Evolutionary conservation across 805 yeast genomes (phyloP), one percentile per base, ranked within the genome.

Genomic region (Yarrowia keelungensis): DNA sequence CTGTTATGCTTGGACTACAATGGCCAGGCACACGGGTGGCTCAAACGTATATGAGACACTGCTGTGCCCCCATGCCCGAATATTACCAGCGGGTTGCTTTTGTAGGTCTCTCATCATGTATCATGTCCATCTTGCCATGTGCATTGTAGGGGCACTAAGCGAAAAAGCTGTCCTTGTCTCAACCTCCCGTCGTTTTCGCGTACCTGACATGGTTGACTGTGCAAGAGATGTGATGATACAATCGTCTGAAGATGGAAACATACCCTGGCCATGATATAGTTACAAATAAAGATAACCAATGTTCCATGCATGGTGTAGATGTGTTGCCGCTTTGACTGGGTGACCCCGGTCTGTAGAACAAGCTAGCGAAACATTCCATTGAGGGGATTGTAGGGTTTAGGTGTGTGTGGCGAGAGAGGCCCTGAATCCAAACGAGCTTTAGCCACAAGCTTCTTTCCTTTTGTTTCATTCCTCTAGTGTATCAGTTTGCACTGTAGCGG

Each of bases 401-500:
- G 45, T 22, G 59, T n/a, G 14, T 26, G 32, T 5, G 32, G 32
- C 32, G 45, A 53, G 45, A 15, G 45, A 53, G 45, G 32, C 59
- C 59, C 59, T 53, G 45, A 53, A 19, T 53, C 36, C 45, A 53
- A 53, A 38, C 35, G 45, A 7, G 16, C 19, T 39, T 39, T 19
- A 53, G 45, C 45, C 59, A 38, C 59, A 15, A 53, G 46, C 59
- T 53, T 39, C 59, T 53, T 39, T 53, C 59, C 56, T 53, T 39
- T 53, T 53, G 59, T 53, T 53, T 53, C 59, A 53, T 53, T 16
- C 9, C 36, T 39, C 22, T 22, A 12, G 22, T 53, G 59, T 53
- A 53, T 53, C 59, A 53, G 35, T 35, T 39, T 19, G 43, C 58
- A n/a, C 58, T 36, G 43, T 51, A 36, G 43, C 43, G 19, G 12